A percentile compares a stretch with the other conserved stretches of the same genome.
These are phyloP conservation scores for Alternaria tenuissima DNA, from an alignment of 2,329 filamentous ascomycete genomes.

Conservation along the genomic window DNA sequence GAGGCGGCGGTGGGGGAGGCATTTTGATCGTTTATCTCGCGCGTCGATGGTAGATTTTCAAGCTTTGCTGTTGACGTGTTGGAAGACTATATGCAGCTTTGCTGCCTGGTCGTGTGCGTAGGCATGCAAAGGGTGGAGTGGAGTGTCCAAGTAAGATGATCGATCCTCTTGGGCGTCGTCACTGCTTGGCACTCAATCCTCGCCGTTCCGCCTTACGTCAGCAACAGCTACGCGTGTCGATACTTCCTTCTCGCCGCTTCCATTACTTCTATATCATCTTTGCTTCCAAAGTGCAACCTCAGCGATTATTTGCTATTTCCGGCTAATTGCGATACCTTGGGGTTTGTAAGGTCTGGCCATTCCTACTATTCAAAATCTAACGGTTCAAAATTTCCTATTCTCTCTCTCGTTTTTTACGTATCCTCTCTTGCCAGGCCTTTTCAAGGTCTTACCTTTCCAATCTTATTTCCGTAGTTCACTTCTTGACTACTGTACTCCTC, in stretches of 20 bases:
- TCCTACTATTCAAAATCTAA: neutral
- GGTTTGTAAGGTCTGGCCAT: neutral
- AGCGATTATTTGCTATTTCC: neutral
- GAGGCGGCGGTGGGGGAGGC: conserved; percentile 42
- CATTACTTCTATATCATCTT: neutral
- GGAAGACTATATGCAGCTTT: conserved; percentile 13
- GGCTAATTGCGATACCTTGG: neutral
- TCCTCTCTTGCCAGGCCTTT: neutral
- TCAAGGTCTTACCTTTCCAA: neutral
- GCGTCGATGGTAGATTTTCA: neutral
- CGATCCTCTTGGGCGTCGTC: conserved; percentile 13
- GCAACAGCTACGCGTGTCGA: neutral
- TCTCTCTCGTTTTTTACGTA: neutral
- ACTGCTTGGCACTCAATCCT: conserved; percentile 8
- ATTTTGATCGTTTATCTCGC: conserved; percentile 8
- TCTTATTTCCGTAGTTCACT: neutral
- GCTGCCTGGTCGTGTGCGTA: conserved; percentile 27
- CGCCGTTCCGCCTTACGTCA: neutral
- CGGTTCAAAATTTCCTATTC: neutral
- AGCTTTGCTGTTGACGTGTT: conserved; percentile 1
- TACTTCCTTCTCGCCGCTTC: neutral
- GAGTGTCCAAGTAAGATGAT: conserved; percentile 9
- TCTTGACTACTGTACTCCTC: neutral
- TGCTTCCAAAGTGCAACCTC: neutral
- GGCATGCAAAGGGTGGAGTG: conserved; percentile 29